Evolutionary conservation across 331 rosid genomes (phyloP).

Genomic region (Rosa hybrid): DNA sequence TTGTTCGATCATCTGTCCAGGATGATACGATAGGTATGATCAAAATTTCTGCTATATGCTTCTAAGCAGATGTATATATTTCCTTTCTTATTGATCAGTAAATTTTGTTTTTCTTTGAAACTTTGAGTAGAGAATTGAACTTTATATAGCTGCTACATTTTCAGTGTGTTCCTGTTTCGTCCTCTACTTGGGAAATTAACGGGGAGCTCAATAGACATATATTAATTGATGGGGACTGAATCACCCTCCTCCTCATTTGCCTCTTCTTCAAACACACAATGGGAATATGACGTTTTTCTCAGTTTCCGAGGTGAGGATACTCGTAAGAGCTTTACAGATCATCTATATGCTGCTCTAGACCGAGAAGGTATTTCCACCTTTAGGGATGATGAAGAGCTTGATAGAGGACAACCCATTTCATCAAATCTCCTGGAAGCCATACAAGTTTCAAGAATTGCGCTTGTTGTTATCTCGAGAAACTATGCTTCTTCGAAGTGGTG

Average conservation of each 20-base stretch:
- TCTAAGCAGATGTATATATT: too few relatives aligned
- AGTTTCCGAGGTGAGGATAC: background rate
- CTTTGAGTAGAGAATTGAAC: too few relatives aligned
- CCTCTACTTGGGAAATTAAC: background rate
- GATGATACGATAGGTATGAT: too few relatives aligned
- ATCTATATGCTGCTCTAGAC: background rate
- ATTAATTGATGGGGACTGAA: background rate
- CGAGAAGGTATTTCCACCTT: background rate
- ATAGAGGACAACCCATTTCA: background rate
- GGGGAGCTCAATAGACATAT: too few relatives aligned
- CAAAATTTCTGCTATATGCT: too few relatives aligned
- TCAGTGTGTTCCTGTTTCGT: background rate
- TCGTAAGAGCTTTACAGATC: background rate
- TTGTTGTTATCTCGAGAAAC: background rate
- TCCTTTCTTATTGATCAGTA: too few relatives aligned
- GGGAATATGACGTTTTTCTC: background rate
- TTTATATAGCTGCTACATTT: background rate
- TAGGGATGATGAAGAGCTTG: background rate
- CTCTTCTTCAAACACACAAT: background rate
- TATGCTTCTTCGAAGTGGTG: background rate
- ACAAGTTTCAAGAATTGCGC: background rate
- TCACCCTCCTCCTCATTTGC: background rate
- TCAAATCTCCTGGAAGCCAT: background rate
- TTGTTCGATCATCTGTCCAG: too few relatives aligned
- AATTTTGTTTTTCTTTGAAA: too few relatives aligned